A percentile compares a stretch with the other conserved stretches of the same genome.
Evolutionary conservation across 257 asterid genomes (phyloP).

Genomic region (Marsdenia floribunda): DNA sequence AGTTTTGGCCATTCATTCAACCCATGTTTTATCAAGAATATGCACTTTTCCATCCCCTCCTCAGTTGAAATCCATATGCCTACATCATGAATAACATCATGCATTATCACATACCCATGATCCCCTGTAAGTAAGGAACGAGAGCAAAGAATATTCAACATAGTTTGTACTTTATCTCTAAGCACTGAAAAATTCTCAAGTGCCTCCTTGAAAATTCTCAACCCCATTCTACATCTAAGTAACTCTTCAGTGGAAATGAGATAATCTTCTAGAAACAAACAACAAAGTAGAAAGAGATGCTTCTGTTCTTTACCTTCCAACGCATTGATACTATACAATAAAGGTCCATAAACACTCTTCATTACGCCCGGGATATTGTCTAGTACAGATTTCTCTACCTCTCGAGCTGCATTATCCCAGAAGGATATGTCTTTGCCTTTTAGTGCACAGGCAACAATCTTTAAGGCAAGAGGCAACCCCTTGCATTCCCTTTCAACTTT

Average conservation of each 20-base stretch:
- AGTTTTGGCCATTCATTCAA: not conserved
- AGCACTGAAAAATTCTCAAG: not conserved
- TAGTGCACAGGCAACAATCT: constrained; percentile 8
- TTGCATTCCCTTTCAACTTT: no score
- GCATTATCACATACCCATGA: not conserved
- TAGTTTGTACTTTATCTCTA: constrained; percentile 6
- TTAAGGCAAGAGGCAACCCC: no score
- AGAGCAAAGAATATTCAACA: constrained; percentile 6
- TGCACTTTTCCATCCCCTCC: not conserved
- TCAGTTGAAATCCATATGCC: constrained; percentile 3
- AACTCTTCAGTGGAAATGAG: constrained; percentile 13
- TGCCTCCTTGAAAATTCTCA: not conserved
- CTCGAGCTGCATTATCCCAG: constrained; percentile 18
- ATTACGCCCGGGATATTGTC: not conserved
- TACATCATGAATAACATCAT: constrained; percentile 15
- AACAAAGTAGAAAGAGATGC: constrained; percentile 24
- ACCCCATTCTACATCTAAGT: constrained; percentile 14
- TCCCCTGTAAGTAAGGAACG: constrained; percentile 14
- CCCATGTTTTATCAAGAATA: not conserved
- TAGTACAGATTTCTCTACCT: not conserved
- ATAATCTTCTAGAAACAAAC: constrained; percentile 21
- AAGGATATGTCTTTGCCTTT: not conserved
- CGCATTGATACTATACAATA: constrained; percentile 16
- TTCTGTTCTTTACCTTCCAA: constrained; percentile 15
- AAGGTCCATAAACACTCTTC: constrained; percentile 12